phyloP scores from a whole-genome alignment of 768 basidiomycete species.

The Coprinopsis marcescibilis region DNA sequence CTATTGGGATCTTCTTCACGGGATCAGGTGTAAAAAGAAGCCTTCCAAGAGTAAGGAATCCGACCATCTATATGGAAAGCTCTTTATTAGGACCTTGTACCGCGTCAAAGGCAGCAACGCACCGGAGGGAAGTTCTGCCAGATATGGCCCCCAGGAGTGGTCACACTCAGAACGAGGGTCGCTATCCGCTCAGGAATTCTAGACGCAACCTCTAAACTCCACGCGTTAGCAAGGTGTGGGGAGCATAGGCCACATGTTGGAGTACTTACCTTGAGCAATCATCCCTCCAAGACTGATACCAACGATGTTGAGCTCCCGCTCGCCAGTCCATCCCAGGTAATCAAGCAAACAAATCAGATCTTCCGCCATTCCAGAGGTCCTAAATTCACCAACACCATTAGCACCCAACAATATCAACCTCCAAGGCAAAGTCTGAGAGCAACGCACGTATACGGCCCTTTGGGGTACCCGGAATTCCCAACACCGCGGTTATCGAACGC shows the following conservation, averaged over 20 bases:
- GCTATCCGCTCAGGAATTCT: slow-evolving; percentile 61
- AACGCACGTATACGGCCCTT: slow-evolving; percentile 76
- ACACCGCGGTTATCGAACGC: slow-evolving; percentile 87
- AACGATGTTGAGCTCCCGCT: slow-evolving; percentile 61
- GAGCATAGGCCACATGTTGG: neutral
- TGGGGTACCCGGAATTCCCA: slow-evolving; percentile 65
- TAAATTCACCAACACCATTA: too few species aligned
- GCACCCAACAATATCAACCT: neutral
- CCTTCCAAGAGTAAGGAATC: slow-evolving; percentile 28
- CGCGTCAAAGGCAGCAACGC: slow-evolving; percentile 16
- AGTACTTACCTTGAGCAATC: slow-evolving; percentile 63
- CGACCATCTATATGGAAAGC: slow-evolving; percentile 30
- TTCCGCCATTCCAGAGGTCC: slow-evolving; percentile 72
- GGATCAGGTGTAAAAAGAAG: slow-evolving; percentile 40
- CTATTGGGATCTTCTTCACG: slow-evolving; percentile 40
- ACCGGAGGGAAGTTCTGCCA: slow-evolving; percentile 66
- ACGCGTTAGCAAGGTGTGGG: neutral
- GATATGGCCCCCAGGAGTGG: slow-evolving; percentile 55
- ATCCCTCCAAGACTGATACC: slow-evolving; percentile 79
- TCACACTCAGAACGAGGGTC: slow-evolving; percentile 64
- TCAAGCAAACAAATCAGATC: slow-evolving; percentile 65
- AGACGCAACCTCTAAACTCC: slow-evolving; percentile 53
- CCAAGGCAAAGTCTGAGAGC: neutral
- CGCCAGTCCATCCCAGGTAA: slow-evolving; percentile 63
- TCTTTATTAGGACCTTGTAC: neutral